Evolutionary conservation across 1,139 yeast genomes (phyloP), one percentile per base, ranked within the genome.

Genomic region (Yamadazyma dendronema): DNA sequence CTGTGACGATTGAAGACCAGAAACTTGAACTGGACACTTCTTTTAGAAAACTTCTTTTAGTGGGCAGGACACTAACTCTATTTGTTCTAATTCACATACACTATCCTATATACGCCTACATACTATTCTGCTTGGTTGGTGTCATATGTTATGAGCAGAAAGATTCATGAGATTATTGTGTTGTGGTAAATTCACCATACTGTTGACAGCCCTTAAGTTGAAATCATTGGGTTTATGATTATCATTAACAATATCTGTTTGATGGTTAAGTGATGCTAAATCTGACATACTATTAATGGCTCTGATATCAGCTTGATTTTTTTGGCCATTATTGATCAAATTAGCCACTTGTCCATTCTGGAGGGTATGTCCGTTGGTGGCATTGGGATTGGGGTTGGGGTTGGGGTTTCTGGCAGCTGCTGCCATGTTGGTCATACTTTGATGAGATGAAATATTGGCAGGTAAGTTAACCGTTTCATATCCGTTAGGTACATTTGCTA

Each of bases 241-340:
- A 4, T 28, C 16, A 17, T 37, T 35, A 22, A 11, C 19, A 4
- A 22, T 17, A 19, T 35, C 17, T 21, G 43, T 15, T 27, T 34
- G 30, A 8, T 42, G 47, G 30, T 43, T 46, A 17, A 48, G 28
- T 8, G 49, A 58, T 15, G 62, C 54, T 30, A 68, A 47, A 43
- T 68, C 66, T 0, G 72, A 54, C 65, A 67, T 65, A 43, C 74
- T 68, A 46, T 62, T 58, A 27, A 65, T 61, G 3, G 63, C 48
- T 26, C 74, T 47, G 25, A 67, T 51, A 38, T 62, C 65, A 11
- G 48, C 33, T 31, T 43, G 44, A 1, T 41, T 38, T 27, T 42
- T 44, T 24, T 37, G 35, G 6, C 30, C 21, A 9, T 16, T 9
- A 14, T 14, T 26, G 4, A 7, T 12, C 4, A 12, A 13, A 10